These are phyloP conservation scores for Brachypodium distachyon DNA, from an alignment of 202 grass and related monocot species.

Conservation along the genomic window DNA sequence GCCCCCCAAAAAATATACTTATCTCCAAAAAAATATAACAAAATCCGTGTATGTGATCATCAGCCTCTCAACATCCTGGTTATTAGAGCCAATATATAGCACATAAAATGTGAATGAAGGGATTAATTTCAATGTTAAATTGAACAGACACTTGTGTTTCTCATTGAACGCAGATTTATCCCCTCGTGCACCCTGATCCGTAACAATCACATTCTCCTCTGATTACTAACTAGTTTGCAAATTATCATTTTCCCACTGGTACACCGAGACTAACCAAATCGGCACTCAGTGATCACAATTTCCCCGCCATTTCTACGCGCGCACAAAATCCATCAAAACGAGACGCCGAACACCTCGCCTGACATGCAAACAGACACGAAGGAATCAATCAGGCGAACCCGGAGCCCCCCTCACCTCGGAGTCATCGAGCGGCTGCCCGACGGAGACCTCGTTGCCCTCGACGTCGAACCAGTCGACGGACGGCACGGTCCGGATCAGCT, in stretches of 20 bases:
- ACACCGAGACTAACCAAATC: background rate
- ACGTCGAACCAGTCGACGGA: conserved; percentile 90
- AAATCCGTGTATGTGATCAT: background rate
- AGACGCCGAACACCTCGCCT: background rate
- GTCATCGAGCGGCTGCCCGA: conserved; percentile 39
- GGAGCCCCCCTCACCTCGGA: conserved; percentile 41
- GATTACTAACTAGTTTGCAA: background rate
- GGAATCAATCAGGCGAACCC: background rate
- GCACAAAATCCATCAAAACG: background rate
- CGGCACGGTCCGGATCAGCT: conserved; percentile 64
- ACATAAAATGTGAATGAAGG: background rate
- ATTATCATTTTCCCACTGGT: background rate
- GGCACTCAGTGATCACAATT: background rate
- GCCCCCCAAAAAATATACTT: too few relatives aligned
- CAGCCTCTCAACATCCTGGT: background rate
- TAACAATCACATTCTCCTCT: background rate
- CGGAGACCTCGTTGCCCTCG: conserved; percentile 86
- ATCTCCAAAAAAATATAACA: background rate
- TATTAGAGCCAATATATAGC: background rate
- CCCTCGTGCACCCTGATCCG: background rate
- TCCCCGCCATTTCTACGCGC: background rate
- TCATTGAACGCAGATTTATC: background rate
- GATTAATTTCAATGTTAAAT: background rate
- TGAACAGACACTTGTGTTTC: background rate
- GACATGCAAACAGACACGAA: background rate